Conservation (phyloP, 495 filamentous ascomycete species). For the Daldinia bambusicola region DNA sequence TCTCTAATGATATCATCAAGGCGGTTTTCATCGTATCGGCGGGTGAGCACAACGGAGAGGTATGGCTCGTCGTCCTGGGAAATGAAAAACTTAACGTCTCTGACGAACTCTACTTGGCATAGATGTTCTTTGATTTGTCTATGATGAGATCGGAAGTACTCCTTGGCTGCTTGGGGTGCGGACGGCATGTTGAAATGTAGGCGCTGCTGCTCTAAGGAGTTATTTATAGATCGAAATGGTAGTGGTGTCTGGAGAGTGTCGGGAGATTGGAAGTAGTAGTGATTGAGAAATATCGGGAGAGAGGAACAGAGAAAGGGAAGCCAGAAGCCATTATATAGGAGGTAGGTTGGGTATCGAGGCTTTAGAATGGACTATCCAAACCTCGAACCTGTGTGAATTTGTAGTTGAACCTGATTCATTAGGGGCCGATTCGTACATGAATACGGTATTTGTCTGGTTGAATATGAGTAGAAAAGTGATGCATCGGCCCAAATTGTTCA, state of each 20-base stretch:
- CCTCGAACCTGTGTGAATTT: neutral
- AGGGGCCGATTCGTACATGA: neutral
- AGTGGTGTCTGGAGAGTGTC: neutral
- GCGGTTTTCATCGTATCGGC: neutral
- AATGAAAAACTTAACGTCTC: neutral
- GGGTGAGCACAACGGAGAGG: neutral
- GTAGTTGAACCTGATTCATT: neutral
- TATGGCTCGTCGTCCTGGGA: neutral
- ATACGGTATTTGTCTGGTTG: neutral
- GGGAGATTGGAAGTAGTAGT: neutral
- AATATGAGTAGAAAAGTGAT: neutral
- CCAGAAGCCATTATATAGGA: neutral
- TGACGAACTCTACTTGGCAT: neutral
- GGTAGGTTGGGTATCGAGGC: no score
- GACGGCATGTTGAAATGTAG: neutral
- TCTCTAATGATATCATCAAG: neutral
- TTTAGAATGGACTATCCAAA: neutral
- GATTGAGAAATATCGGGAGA: neutral
- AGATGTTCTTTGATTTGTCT: neutral
- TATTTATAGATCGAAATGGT: neutral
- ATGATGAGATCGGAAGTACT: neutral
- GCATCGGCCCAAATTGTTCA: neutral
- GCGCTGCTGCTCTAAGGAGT: neutral
- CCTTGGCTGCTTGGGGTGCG: neutral
- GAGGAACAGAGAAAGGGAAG: neutral